Percentiles rank a stretch among this genome's conserved stretches.
These are phyloP conservation scores for Rhododendron ferrugineum DNA, from an alignment of 148 eudicot genomes.

Conservation along the genomic window DNA sequence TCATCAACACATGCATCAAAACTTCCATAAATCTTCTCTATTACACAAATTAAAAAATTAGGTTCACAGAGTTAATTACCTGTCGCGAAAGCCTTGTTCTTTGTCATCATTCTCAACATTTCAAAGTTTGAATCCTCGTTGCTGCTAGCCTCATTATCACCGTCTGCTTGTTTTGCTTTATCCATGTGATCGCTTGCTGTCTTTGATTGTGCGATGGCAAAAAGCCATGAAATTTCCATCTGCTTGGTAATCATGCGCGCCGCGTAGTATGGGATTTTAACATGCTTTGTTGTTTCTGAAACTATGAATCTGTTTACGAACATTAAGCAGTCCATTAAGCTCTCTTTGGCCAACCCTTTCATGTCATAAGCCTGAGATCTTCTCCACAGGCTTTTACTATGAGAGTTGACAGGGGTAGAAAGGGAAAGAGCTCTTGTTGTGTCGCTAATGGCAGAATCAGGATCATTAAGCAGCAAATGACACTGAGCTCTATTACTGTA, in stretches of 20 bases:
- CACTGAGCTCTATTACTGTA: slow-evolving; percentile 90
- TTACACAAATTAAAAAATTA: neutral
- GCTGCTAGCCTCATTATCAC: neutral
- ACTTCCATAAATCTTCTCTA: neutral
- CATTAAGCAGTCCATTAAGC: slow-evolving; percentile 79
- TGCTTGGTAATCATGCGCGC: slow-evolving; percentile 68
- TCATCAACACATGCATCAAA: neutral
- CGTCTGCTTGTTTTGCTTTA: neutral
- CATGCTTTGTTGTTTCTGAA: slow-evolving; percentile 16
- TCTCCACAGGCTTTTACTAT: slow-evolving; percentile 80
- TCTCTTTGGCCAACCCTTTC: slow-evolving; percentile 71
- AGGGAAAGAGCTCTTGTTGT: slow-evolving; percentile 68
- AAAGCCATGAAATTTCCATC: slow-evolving; percentile 67
- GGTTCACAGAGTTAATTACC: slow-evolving; percentile 9
- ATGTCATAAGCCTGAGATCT: slow-evolving; percentile 92
- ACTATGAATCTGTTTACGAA: slow-evolving; percentile 39
- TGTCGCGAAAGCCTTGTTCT: slow-evolving; percentile 19
- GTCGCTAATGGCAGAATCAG: slow-evolving; percentile 61
- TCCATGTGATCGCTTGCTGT: slow-evolving; percentile 16
- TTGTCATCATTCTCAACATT: neutral
- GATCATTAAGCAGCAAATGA: slow-evolving; percentile 41
- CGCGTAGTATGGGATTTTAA: slow-evolving; percentile 49
- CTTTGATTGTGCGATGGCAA: slow-evolving; percentile 27
- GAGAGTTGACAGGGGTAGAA: slow-evolving; percentile 46
- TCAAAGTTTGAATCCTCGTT: slow-evolving; percentile 3